Evolutionary conservation across 768 basidiomycete genomes (phyloP).

Genomic region (Podaxis sp.): DNA sequence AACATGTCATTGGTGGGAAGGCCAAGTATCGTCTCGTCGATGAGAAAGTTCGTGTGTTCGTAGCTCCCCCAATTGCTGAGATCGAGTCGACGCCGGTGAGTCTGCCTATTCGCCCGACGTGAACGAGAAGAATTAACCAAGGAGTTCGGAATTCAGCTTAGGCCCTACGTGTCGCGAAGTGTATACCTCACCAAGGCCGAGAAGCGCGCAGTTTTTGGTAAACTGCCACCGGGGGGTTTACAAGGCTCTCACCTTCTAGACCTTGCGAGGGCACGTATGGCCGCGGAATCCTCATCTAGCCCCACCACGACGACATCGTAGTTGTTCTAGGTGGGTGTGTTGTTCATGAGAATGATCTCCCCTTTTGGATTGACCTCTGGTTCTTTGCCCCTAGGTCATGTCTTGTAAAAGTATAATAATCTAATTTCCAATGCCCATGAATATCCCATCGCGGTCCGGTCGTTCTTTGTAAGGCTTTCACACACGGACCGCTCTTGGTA

Average conservation of each 20-base stretch:
- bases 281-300: neutral
- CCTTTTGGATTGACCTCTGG: neutral
- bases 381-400: neutral
- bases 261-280: neutral
- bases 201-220: conserved; percentile 35
- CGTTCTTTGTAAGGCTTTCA: neutral
- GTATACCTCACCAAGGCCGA: conserved; percentile 38
- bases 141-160: conserved; percentile 42
- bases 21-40: conserved; percentile 82
- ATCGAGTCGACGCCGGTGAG: conserved; percentile 59
- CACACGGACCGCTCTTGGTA: neutral
- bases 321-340: neutral
- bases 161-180: conserved; percentile 60
- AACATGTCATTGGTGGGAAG: conserved; percentile 74
- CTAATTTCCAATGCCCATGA: neutral
- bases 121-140: neutral
- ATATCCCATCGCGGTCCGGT: neutral
- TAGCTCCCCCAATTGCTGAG: conserved; percentile 72
- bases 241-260: neutral
- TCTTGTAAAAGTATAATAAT: conserved; percentile 6
- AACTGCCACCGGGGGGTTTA: conserved; percentile 16
- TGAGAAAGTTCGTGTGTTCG: conserved; percentile 78
- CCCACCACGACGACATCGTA: neutral
- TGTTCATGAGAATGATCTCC: neutral
- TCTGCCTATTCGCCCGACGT: conserved; percentile 9